Base-by-base conservation (phyloP, 2,329 filamentous ascomycete species). In the Fusarium tjaetaba region DNA sequence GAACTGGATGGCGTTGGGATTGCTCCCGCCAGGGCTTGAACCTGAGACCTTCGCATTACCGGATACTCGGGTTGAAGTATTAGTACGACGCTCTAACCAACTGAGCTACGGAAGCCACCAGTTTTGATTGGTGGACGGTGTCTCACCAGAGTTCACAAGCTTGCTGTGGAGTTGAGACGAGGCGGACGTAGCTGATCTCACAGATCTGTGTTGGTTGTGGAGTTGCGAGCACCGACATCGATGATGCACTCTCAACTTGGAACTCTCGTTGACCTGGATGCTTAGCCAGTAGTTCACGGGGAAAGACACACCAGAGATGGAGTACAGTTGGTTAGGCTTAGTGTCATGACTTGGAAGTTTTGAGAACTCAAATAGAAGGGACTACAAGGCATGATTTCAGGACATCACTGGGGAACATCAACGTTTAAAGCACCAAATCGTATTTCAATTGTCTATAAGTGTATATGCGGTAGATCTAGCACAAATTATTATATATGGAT, bases 51-150 rank as follows among this genome's bases (percentile, higher is more conserved):
- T 61, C 46, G 58, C 58, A 61, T 61, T 56, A 61, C 58, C 20
- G 38, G 28, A 56, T 10, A 61, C 48, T 51, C 38, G 18, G 30
- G n/a, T 36, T 61, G 49, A 39, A 61, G 58, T 56, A 61, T 56
- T 61, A 61, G 58, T 61, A 61, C 58, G 58, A 56, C 58, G 58
- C 58, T 57, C 58, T 61, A 61, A 61, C 59, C 49, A 61, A 58
- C 49, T 58, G 59, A 61, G 59, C 49, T 61, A 61, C 49, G 49
- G 49, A 61, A 61, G 59, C 59, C 49, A 57, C 59, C 59, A 61
- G 59, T 36, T 24, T 30, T 63, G 30, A 45, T 61, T 61, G 59
- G 38, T 34, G 46, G 46, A 26, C 13, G 9, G 1, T 6, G 16
- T 16, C 18, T n/a, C 20, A 11, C 32, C 14, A 38, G 32, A 15